Base-by-base conservation (phyloP, 495 filamentous ascomycete genomes). In the Penicillium turbatum region DNA sequence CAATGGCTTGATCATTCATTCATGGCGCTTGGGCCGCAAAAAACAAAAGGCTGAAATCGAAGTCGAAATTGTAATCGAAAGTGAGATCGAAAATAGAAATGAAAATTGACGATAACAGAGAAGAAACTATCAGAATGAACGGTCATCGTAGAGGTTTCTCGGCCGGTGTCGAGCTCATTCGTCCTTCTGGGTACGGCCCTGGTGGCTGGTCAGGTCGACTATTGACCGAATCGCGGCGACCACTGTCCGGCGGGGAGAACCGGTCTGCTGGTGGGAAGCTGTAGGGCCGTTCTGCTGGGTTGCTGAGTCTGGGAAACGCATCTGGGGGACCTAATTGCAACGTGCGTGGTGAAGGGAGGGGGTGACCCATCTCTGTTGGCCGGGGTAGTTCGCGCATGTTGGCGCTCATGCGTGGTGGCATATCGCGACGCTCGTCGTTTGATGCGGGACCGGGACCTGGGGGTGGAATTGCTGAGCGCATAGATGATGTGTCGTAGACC, bases 351-450 rank as follows among this genome's bases (percentile, higher is more conserved):
- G 68, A 67, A 32, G 72, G 70, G 13, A 72, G 41, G 9, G 68
- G 65, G 8, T 71, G 65, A 19, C 60, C 53, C 53, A 70, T 60
- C 21, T 70, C 71, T 27, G 59, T 41, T 19, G 63, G 69, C 4
- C 64, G 64, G 6, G 72, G 72, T 19, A 72, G 46, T 41, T 74
- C 72, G 40, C 72, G 65, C 57, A 64, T 41, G 42, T 62, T 59
- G 9, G 53, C 39, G 7, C 61, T 49, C 41, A 69, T 63, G 10
- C 63, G 67, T 1, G 38, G 45, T n/a, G 58, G 53, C n/a, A 63
- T 42, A 26, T 65, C 61, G 31, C 54, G 43, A 24, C 62, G 62
- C 15, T 65, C 62, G 0, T 62, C 60, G 0, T 53, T 40, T n/a
- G 30, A 34, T 13, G 49, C 40, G 4, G 51, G 19, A 24, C 41